Base-by-base conservation (phyloP, 345 rosid genomes). In the Lepidium aucheri region DNA sequence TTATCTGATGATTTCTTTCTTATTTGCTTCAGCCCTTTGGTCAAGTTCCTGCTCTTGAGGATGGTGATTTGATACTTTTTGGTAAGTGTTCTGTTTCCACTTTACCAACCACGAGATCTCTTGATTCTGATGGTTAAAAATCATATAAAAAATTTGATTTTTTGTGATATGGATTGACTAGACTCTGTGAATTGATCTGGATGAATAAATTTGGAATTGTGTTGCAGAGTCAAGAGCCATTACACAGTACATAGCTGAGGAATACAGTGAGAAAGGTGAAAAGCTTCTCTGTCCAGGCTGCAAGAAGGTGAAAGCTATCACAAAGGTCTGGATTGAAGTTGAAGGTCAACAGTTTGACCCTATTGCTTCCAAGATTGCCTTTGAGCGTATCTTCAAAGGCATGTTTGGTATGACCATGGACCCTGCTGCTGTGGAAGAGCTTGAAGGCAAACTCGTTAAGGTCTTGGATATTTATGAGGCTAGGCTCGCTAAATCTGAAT, bases 381-480 rank as follows among this genome's bases (percentile, higher is more conserved):
- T 26, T 46, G 76, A 80, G 61, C 54, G 74, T 57, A 4, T 78
- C 12, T 56, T 80, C n/a, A 74, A 80, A 35, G 81, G 69, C 15
- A 14, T 63, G 30, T 28, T 10, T 7, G 86, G 86, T 7, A 22
- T 54, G 57, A 39, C 73, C 46, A 16, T 78, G 0, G 84, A 82
- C 13, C 74, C 73, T 2, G 50, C 55, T 7, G 68, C 64, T 8
- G 66, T 70, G 1, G 69, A 76, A 68, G 69, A 71, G 0, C 77
- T 73, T 16, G 40, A 54, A 34, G 66, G 18, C 5, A 81, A 72
- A 53, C 72, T 82, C 3, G 76, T 9, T 0, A 75, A 75, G 18
- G 85, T 85, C 15, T 72, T 82, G 17, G 89, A 80, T 49, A 73
- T 85, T 12, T 85, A 80, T 43, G 85, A 82, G 70, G 60, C 69